phyloP scores from a whole-genome alignment of 1,284 basidiomycete genomes.

The Albatrellus sp. region DNA sequence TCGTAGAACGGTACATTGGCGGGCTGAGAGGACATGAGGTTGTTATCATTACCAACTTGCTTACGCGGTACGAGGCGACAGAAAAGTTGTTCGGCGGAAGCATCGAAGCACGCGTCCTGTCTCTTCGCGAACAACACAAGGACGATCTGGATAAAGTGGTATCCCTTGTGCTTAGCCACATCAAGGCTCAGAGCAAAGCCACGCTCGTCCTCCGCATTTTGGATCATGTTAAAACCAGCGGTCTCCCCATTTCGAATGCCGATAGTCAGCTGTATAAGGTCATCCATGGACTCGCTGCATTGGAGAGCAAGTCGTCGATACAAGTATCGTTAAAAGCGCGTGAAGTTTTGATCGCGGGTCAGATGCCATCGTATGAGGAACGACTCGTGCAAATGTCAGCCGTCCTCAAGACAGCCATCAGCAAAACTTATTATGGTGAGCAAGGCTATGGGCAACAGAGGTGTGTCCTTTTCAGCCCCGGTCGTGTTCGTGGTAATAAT shows the following conservation, averaged over 20 bases:
- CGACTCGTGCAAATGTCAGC: conserved; percentile 89
- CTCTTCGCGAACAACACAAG: conserved; percentile 86
- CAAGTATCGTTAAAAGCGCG: conserved; percentile 91
- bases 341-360: conserved; percentile 91
- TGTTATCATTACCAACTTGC: conserved; percentile 57
- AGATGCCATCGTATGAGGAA: conserved; percentile 96
- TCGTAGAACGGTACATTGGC: conserved; percentile 72
- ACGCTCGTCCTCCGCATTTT: conserved; percentile 80
- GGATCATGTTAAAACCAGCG: conserved; percentile 76
- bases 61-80: conserved; percentile 70
- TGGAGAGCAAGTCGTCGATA: conserved; percentile 83
- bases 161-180: conserved; percentile 84
- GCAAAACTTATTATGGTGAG: conserved; percentile 84
- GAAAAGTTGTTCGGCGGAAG: conserved; percentile 89
- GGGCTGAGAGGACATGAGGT: conserved; percentile 87
- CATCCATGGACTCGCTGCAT: conserved; percentile 68
- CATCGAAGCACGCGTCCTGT: conserved; percentile 86
- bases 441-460: conserved; percentile 39
- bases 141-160: conserved; percentile 87
- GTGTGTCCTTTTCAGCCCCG: conserved; percentile 25
- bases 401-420: conserved; percentile 82
- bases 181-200: conserved; percentile 89
- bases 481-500: conserved; percentile 9
- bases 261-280: conserved; percentile 62
- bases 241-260: conserved; percentile 60